These are phyloP conservation scores for Jamesozyma spencerorum DNA, from an alignment of 805 yeast genomes.

Conservation along the genomic window DNA sequence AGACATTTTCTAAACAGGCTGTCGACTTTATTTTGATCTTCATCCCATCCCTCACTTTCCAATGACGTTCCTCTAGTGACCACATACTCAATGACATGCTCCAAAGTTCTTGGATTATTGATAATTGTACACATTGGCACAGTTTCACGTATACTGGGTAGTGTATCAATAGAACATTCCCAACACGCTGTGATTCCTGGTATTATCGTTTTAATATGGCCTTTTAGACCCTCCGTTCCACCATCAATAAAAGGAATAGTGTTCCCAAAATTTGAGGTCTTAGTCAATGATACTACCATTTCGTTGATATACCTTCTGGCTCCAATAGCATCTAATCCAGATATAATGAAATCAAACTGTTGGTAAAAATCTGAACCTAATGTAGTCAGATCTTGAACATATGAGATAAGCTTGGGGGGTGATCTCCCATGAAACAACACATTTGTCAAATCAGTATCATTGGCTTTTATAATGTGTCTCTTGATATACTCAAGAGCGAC, in stretches of 20 bases:
- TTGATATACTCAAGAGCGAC: conserved; percentile 62
- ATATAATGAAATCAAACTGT: conserved; percentile 62
- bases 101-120: conserved; percentile 87
- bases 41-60: conserved; percentile 49
- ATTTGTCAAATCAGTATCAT: conserved; percentile 13
- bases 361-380: conserved; percentile 52
- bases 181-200: conserved; percentile 86
- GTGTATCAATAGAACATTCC: conserved; percentile 78
- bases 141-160: conserved; percentile 45
- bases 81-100: conserved; percentile 91
- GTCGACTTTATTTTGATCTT: conserved; percentile 53
- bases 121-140: conserved; percentile 93
- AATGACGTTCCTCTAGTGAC: conserved; percentile 60
- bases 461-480: conserved; percentile 24
- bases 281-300: conserved; percentile 55
- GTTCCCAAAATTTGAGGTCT: conserved; percentile 37
- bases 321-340: conserved; percentile 84
- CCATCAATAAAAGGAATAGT: conserved; percentile 78
- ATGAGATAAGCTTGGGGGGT: conserved; percentile 36
- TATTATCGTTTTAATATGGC: conserved; percentile 78
- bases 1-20: conserved; percentile 50
- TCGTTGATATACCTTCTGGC: conserved; percentile 88
- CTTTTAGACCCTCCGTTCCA: conserved; percentile 91
- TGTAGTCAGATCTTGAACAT: conserved; percentile 57
- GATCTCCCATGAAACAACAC: too few relatives aligned